These are phyloP conservation scores for Agarophyton chilense DNA, from an alignment of 23 red algal species.

Conservation along the genomic window DNA sequence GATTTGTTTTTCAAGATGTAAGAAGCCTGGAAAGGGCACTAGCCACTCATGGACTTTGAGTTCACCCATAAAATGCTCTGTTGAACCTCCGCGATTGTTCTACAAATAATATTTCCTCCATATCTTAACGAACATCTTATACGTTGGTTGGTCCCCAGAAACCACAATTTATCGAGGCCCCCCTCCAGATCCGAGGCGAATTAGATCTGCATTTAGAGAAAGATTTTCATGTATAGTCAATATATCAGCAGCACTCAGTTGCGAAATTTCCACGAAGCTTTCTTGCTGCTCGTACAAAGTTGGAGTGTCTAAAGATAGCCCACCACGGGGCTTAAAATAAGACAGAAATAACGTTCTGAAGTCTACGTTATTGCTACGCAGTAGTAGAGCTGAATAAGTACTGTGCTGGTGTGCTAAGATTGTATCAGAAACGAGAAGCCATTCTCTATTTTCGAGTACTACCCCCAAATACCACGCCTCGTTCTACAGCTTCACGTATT, in stretches of 20 bases:
- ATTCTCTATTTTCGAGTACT: background rate
- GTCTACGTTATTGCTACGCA: background rate
- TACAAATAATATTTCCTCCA: slow-evolving; percentile 11
- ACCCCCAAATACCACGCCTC: too few species aligned
- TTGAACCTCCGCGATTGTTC: background rate
- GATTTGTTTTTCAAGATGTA: slow-evolving; percentile 24
- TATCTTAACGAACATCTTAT: background rate
- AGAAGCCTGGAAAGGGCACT: slow-evolving; percentile 28
- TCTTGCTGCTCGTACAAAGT: background rate
- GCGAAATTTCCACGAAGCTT: background rate
- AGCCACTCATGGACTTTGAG: slow-evolving; percentile 7
- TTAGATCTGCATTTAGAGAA: background rate
- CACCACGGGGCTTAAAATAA: background rate
- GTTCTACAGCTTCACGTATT: too few species aligned
- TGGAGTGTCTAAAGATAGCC: background rate
- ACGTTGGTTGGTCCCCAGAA: too few species aligned
- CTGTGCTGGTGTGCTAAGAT: background rate
- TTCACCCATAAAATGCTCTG: background rate
- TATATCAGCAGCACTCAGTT: background rate
- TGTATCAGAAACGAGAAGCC: background rate
- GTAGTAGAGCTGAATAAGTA: background rate
- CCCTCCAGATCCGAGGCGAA: background rate
- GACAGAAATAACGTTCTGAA: background rate
- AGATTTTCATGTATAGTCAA: background rate
- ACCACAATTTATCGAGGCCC: background rate